Base-by-base conservation (phyloP, 116 monocot species). In the Posidonia oceanica region DNA sequence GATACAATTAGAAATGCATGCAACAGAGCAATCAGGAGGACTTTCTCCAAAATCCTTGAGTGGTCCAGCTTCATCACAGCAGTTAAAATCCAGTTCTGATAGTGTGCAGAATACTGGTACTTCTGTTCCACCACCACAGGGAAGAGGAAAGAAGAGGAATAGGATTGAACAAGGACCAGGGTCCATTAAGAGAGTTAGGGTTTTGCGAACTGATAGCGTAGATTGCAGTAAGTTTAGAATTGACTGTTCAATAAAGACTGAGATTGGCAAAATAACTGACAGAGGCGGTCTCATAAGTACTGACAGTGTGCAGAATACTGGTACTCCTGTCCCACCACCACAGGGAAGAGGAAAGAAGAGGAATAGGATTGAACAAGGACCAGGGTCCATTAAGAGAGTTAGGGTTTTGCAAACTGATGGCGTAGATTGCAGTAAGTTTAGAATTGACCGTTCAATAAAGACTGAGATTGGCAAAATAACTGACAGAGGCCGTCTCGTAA, bases 1-100 rank as follows among this genome's bases (percentile, higher is more conserved):
- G 80, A 85, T 91, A 72, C 69, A 77, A 72, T 52, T 80, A 88
- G 96, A 96, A 82, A 96, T 96, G 96, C 91, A 96, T 91, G 96
- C 91, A 78, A 80, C 87, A 83, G 83, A 91, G 59, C 91, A 87
- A 55, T 88, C 91, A 64, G 96, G 96, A 58, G 91, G 91, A 1
- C 83, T 89, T 48, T 96, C 96, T 60, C 96, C 96, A 29, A 96
- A 96, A 76, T 73, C 29, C 29, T 0, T 29, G 29, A 29, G 83
- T 72, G 74, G 82, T 39, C 81, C 54, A 29, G 29, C 29, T 29
- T 80, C 88, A 36, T 55, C 82, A 22, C 88, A 91, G 55, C 95
- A 91, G 63, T 54, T 85, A 41, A 96, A 91, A 83, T 68, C 91
- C 57, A 81, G 75, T 78, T 75, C 96, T 48, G 96, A 96, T 69